These are phyloP conservation scores for Blastomyces parvus DNA, from an alignment of 2,329 filamentous ascomycete genomes.

Conservation along the genomic window DNA sequence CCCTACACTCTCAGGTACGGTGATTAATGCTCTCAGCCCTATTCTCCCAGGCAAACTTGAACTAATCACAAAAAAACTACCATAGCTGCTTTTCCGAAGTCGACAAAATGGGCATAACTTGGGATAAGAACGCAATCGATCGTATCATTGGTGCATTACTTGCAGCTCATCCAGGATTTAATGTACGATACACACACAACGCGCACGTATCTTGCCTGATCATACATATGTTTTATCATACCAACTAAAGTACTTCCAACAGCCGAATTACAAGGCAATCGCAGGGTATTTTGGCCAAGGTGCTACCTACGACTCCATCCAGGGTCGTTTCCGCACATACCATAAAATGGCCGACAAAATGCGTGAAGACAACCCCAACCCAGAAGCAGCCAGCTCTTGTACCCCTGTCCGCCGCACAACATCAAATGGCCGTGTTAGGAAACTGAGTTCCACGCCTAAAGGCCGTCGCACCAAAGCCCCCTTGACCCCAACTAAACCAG, in stretches of 20 bases:
- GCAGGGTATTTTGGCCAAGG: conserved; percentile 38
- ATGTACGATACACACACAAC: conserved; percentile 15
- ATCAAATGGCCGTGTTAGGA: conserved; percentile 3
- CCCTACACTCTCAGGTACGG: background rate
- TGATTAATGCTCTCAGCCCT: too few species aligned
- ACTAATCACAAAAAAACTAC: background rate
- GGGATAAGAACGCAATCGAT: conserved; percentile 20
- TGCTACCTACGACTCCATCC: conserved; percentile 41
- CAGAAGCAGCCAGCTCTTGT: conserved; percentile 13
- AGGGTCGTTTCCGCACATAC: conserved; percentile 38
- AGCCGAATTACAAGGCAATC: conserved; percentile 40
- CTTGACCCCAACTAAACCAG: background rate
- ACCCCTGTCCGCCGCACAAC: conserved; percentile 12
- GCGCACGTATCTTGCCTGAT: background rate
- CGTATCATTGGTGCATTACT: conserved; percentile 23
- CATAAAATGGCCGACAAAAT: conserved; percentile 34
- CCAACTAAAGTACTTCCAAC: background rate
- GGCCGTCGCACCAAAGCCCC: background rate
- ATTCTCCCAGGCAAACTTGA: background rate
- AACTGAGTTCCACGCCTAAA: background rate
- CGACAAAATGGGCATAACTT: conserved; percentile 24
- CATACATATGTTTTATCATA: background rate
- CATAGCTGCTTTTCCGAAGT: background rate
- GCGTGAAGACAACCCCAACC: conserved; percentile 20
- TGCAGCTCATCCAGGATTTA: conserved; percentile 22